A percentile compares a stretch with the other conserved stretches of the same genome.
Evolutionary conservation across 75 land plant genomes (phyloP).

Genomic region (Gnetum montanum): DNA sequence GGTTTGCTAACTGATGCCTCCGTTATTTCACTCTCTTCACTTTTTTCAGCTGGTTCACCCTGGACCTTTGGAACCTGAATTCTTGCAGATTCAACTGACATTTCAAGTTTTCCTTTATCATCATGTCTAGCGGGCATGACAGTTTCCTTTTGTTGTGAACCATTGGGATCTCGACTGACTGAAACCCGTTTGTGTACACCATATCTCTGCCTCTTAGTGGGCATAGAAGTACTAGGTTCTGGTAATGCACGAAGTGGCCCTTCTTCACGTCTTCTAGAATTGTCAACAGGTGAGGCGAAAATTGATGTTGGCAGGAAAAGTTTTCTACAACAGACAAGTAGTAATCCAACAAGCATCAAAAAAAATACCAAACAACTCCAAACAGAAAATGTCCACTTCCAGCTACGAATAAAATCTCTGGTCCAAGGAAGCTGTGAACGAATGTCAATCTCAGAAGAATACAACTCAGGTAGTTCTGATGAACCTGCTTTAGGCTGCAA

Average conservation of each 20-base stretch:
- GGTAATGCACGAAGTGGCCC: neutral
- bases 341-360: slow-evolving; percentile 35
- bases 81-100: neutral
- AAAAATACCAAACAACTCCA: slow-evolving; percentile 57
- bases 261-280: neutral
- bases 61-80: no score
- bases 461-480: slow-evolving; percentile 58
- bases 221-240: neutral
- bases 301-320: slow-evolving; percentile 25
- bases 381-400: slow-evolving; percentile 80
- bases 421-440: slow-evolving; percentile 64
- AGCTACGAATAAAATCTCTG: slow-evolving; percentile 39
- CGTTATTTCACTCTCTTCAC: slow-evolving; percentile 2
- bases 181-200: neutral
- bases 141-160: neutral
- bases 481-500: slow-evolving; percentile 65
- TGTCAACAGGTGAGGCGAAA: neutral
- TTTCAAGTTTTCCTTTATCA: neutral
- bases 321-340: slow-evolving; percentile 52
- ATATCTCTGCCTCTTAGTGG: neutral
- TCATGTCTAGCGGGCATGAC: neutral
- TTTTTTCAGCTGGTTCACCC: no score
- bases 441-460: slow-evolving; percentile 50
- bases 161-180: neutral
- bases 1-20: slow-evolving; percentile 1